Evolutionary conservation across 345 rosid species (phyloP), one percentile per base, ranked within the genome.

Genomic region (Populus euphratica): DNA sequence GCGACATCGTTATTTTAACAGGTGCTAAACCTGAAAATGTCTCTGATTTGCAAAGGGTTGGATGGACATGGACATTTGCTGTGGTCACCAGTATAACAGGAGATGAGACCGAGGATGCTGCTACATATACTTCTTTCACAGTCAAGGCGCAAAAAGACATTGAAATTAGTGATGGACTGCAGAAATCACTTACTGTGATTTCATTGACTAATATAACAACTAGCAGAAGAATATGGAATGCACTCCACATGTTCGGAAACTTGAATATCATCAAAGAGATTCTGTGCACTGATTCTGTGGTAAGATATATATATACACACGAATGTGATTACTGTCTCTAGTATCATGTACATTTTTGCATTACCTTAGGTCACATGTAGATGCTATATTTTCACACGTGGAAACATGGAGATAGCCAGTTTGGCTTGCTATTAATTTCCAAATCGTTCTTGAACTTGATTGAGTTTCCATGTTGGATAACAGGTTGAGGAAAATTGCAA

Each of bases 1-100:
- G 87, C 12, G 91, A 87, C 65, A 50, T 88, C 23, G 44, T 88
- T 18, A 10, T 86, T 29, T 33, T 90, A 33, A 65, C 88, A 5
- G 75, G 83, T 56, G 78, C 52, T 21, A 82, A 78, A 49, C 90
- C 89, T 3, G 77, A 80, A 83, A 29, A 72, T 14, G 83, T 33
- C 21, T 77, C 81, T 35, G 91, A 90, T 23, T 72, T 88, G 65
- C 65, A 49, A 50, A 76, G 85, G 77, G 16, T 13, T 0, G 83
- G 87, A n/a, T 78, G 79, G 73, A 72, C 44, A 16, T 86, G 87
- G 86, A 38, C 69, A 2, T 77, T 85, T 5, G 83, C 86, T 16
- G 39, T 38, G 1, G 87, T 81, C 16, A 65, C 73, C 29, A 27
- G 49, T 41, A 49, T 78, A 2, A 0, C 13, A 23, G 70, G 39